Percentiles rank a stretch among this genome's conserved stretches.
These are phyloP conservation scores for Schwanniomyces polymorphus DNA, from an alignment of 805 yeast genomes.

Conservation along the genomic window DNA sequence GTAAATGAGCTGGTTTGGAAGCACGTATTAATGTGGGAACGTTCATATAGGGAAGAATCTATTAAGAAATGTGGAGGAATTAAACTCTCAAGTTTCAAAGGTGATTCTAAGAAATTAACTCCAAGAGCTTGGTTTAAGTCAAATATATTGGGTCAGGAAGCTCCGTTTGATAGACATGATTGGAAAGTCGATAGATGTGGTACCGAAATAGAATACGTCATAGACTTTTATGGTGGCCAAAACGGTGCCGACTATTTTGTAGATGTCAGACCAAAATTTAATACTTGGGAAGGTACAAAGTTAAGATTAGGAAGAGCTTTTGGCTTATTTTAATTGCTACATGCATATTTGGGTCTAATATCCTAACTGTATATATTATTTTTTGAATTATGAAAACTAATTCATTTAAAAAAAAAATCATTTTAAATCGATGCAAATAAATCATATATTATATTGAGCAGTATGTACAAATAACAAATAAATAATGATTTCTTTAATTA, in stretches of 20 bases:
- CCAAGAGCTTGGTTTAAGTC: constrained; percentile 79
- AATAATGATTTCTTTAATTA: background rate
- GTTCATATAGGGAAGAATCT: constrained; percentile 49
- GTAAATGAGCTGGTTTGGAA: constrained; percentile 94
- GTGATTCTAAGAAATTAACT: constrained; percentile 80
- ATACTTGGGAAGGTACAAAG: constrained; percentile 75
- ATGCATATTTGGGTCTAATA: background rate
- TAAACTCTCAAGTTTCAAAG: constrained; percentile 80
- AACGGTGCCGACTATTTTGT: constrained; percentile 63
- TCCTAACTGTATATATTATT: constrained; percentile 1
- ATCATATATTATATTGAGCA: background rate
- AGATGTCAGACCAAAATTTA: constrained; percentile 91
- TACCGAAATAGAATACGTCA: constrained; percentile 78
- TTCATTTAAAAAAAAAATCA: background rate
- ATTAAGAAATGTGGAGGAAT: constrained; percentile 72
- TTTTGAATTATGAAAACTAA: background rate
- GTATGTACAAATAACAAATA: background rate
- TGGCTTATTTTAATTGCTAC: constrained; percentile 31
- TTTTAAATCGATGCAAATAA: background rate
- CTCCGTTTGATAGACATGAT: constrained; percentile 95
- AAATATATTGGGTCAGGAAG: constrained; percentile 63
- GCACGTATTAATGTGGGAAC: constrained; percentile 83
- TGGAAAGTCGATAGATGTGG: constrained; percentile 92
- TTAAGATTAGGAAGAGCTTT: constrained; percentile 66
- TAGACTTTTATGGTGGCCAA: constrained; percentile 77